Evolutionary conservation across 257 asterid species (phyloP).

Genomic region (Perilla frutescens): DNA sequence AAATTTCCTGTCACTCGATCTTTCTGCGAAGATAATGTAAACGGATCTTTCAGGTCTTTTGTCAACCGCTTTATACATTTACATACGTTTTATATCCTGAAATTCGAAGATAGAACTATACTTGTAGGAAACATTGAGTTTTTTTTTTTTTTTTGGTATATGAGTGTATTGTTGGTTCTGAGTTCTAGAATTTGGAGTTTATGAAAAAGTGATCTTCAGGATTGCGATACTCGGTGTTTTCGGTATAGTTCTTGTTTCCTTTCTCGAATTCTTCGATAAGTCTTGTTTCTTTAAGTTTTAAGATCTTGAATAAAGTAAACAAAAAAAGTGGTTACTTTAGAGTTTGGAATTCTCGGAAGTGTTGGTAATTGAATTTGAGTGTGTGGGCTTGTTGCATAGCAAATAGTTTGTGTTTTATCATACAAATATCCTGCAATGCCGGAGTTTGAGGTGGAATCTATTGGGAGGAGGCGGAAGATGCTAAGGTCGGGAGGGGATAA

Average conservation of each 20-base stretch:
- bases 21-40: conserved; percentile 41
- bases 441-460: conserved; percentile 54
- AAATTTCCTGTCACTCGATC: conserved; percentile 35
- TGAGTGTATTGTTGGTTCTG: conserved; percentile 24
- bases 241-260: conserved; percentile 7
- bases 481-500: conserved; percentile 53
- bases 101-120: conserved; percentile 28
- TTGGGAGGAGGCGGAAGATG: conserved; percentile 53
- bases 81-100: conserved; percentile 37
- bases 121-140: background rate
- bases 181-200: background rate
- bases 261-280: background rate
- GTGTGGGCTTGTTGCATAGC: conserved; percentile 6
- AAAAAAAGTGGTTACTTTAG: conserved; percentile 8
- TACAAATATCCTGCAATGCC: conserved; percentile 43
- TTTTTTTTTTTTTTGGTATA: conserved; percentile 20
- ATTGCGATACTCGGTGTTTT: conserved; percentile 23
- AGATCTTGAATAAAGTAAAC: conserved; percentile 12
- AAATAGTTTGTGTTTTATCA: conserved; percentile 16
- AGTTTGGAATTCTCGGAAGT: conserved; percentile 5
- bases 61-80: conserved; percentile 20
- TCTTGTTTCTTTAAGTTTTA: conserved; percentile 8
- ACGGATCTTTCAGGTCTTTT: conserved; percentile 26
- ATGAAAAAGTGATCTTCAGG: conserved; percentile 11
- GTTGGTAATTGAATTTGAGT: conserved; percentile 33